Evolutionary conservation across 2,329 filamentous ascomycete species (phyloP), one percentile per base, ranked within the genome.

Genomic region (Boeremia exigua): DNA sequence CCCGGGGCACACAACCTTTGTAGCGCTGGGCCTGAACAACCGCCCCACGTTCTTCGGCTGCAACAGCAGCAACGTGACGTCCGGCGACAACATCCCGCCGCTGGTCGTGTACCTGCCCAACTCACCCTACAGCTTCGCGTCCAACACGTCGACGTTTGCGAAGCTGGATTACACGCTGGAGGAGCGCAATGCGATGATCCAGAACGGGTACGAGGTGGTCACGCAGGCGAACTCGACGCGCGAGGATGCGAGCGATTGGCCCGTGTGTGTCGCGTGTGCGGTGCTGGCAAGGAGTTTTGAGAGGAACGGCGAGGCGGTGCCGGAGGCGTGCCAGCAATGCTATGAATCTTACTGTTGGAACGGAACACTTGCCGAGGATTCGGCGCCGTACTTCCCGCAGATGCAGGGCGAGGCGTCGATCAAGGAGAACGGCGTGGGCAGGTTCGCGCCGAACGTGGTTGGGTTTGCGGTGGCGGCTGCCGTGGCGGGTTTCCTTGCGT

Each of bases 341-440:
- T 98, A 97, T 75, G 63, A 80, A 11, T 76, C 80, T 17, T 97
- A 97, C 79, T 99, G 95, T 83, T 99, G 95, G 95, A 85, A 97
- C 73, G 95, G 95, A n/a, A 90, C 85, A 1, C 77, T 82, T 37
- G 78, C 77, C 0, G 62, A 60, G 10, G 64, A 50, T 0, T 65
- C 73, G 1, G 39, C 60, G 32, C 65, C 69, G 1, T 76, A 75
- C 48, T 57, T 55, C 11, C 73, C 74, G 2, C 27, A 59, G 28
- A 32, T 69, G 63, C 59, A 62, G 25, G 30, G 50, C 10, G 48
- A 52, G 38, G 54, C 54, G 2, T 33, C 44, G 2, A 9, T 38
- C 4, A 44, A 67, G 15, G 59, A 56, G 30, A 68, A 58, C 39
- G 69, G 63, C 4, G 67, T 60, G 27, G 68, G 39, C 27, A 61